A percentile compares a stretch with the other conserved stretches of the same genome.
phyloP scores from a whole-genome alignment of 2,329 filamentous ascomycete genomes.

The Fonsecaea pedrosoi region DNA sequence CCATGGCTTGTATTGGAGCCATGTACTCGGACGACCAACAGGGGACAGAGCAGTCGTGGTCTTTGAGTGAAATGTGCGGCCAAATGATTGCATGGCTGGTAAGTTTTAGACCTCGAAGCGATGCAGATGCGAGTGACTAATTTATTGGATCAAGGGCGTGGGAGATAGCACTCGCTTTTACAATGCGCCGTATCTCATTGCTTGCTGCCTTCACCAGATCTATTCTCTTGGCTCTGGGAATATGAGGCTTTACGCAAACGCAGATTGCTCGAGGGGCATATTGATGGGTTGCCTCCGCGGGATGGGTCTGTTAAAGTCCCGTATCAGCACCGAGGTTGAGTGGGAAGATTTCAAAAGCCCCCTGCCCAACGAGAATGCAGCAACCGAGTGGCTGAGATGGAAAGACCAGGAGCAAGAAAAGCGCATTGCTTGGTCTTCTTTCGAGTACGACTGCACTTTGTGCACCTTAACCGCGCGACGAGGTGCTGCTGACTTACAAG shows the following conservation, averaged over 20 bases:
- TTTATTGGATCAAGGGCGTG: constrained; percentile 21
- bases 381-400: constrained; percentile 30
- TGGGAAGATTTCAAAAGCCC: constrained; percentile 23
- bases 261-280: constrained; percentile 31
- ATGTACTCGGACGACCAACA: constrained; percentile 34
- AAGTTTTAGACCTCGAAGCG: background rate
- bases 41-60: constrained; percentile 31
- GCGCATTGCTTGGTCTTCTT: constrained; percentile 33
- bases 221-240: constrained; percentile 35
- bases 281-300: constrained; percentile 34
- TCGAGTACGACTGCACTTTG: constrained; percentile 36
- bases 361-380: constrained; percentile 16
- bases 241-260: constrained; percentile 32
- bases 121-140: background rate
- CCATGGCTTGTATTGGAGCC: constrained; percentile 35
- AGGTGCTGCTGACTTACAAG: constrained; percentile 33
- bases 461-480: constrained; percentile 32
- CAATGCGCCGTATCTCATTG: constrained; percentile 23
- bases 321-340: constrained; percentile 31
- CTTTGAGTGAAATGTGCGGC: constrained; percentile 33
- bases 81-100: constrained; percentile 35
- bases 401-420: constrained; percentile 33
- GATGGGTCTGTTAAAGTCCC: constrained; percentile 32
- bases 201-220: constrained; percentile 28
- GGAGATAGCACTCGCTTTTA: constrained; percentile 33